Evolutionary conservation across 2,329 filamentous ascomycete genomes (phyloP), one percentile per base, ranked within the genome.

Genomic region (Myriosclerotinia scirpicola): DNA sequence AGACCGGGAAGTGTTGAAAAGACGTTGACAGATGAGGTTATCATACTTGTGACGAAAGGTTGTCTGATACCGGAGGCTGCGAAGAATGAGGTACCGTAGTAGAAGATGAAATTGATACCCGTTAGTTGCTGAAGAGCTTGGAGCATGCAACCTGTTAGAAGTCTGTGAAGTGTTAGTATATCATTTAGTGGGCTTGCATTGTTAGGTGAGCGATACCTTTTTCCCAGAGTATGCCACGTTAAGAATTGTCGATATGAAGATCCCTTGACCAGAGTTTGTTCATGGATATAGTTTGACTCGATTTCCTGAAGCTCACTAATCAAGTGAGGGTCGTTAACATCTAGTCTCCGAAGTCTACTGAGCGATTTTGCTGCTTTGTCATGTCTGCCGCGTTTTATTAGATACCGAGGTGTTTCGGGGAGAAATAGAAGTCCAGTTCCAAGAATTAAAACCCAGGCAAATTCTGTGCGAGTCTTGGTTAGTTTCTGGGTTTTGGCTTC

Each of bases 81-180:
- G 80, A 96, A 90, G 87, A 96, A 95, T 93, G 85, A 96, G 93
- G 91, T 93, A 36, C 90, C 91, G 81, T 88, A 92, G 81, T 92
- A 91, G 82, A 93, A 94, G 82, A 95, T 91, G 79, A 94, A 96
- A 84, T 96, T 96, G 80, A 96, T 90, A 82, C 92, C 91, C 92
- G 77, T 70, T 90, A 85, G 59, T 12, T 56, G 56, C 40, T 62
- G 55, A 22, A 65, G 64, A n/a, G 61, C 36, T 50, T 56, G 56
- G 20, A 68, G 66, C 12, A 42, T 20, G 7, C 54, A 65, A 8
- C 63, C 63, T 30, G 63, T 53, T 5, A 65, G 26, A 42, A 65
- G 63, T 52, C 54, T 65, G 44, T 4, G 4, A 5, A 5, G 17
- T 6, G 54, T 59, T 30, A 59, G 54, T 9, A 17, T n/a, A 17